phyloP scores from a whole-genome alignment of 768 basidiomycete species.

The Candolleomyces efflorescens region DNA sequence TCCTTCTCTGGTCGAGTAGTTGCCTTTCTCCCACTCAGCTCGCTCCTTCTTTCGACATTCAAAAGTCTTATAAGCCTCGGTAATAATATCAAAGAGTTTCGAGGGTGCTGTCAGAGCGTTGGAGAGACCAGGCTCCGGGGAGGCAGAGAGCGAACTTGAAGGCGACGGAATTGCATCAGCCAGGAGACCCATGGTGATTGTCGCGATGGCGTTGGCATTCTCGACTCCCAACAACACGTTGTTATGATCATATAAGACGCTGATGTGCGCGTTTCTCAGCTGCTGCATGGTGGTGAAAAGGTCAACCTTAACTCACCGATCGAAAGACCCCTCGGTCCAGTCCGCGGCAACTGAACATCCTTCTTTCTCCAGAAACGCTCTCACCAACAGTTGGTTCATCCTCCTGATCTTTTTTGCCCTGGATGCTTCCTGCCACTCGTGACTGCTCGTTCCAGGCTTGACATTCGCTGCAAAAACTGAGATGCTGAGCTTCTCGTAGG shows the following conservation, averaged over 20 bases:
- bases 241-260: background rate
- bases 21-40: background rate
- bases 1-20: background rate
- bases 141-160: no score
- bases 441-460: background rate
- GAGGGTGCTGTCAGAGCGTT: background rate
- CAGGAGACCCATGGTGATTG: background rate
- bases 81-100: background rate
- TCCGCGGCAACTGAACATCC: background rate
- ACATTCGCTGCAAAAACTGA: background rate
- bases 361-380: background rate
- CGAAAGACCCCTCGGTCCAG: background rate
- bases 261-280: background rate
- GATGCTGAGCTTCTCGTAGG: background rate
- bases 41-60: slow-evolving; percentile 12
- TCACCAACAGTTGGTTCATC: background rate
- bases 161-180: no score
- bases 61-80: background rate
- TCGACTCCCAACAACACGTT: background rate
- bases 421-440: background rate
- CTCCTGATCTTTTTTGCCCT: background rate
- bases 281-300: background rate
- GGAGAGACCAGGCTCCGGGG: no score
- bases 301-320: no score
- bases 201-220: background rate